These are phyloP conservation scores for Dictyostelium purpureum DNA, from an alignment of 78 protist species.

Conservation along the genomic window DNA sequence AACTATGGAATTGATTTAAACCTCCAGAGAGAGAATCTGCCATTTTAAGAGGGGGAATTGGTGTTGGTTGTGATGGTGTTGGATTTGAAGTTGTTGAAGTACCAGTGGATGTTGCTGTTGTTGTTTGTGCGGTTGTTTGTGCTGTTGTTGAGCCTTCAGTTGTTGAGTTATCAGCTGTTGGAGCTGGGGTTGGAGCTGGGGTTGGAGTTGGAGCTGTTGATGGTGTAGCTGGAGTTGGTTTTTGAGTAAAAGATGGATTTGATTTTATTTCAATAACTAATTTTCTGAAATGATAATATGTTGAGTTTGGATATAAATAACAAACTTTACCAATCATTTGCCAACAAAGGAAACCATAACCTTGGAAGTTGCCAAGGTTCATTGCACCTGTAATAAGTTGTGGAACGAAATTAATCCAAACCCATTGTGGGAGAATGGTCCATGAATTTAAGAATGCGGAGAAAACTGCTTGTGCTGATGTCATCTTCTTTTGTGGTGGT, in stretches of 20 bases:
- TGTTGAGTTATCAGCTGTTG: background rate
- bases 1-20: conserved; percentile 29
- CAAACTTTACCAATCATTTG: conserved; percentile 51
- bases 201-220: background rate
- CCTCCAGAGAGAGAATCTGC: conserved; percentile 60
- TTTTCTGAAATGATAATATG: conserved; percentile 58
- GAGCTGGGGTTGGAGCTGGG: background rate
- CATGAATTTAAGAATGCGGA: conserved; percentile 22
- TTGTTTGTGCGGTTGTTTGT: background rate
- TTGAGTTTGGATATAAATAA: conserved; percentile 34
- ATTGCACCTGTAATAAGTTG: conserved; percentile 46
- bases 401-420: conserved; percentile 57
- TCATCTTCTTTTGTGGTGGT: conserved; percentile 16
- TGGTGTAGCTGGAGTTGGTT: background rate
- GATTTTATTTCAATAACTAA: conserved; percentile 47
- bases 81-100: background rate
- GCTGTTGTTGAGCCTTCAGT: background rate
- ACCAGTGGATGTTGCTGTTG: background rate
- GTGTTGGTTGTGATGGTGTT: background rate
- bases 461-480: conserved; percentile 49
- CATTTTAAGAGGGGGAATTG: conserved; percentile 28
- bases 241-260: background rate
- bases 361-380: conserved; percentile 16
- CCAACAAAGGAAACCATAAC: conserved; percentile 72
- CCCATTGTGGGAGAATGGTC: conserved; percentile 49